Percentiles rank a stretch among this genome's conserved stretches.
Conservation (phyloP, 768 basidiomycete species). For the Pisolithus orientalis region DNA sequence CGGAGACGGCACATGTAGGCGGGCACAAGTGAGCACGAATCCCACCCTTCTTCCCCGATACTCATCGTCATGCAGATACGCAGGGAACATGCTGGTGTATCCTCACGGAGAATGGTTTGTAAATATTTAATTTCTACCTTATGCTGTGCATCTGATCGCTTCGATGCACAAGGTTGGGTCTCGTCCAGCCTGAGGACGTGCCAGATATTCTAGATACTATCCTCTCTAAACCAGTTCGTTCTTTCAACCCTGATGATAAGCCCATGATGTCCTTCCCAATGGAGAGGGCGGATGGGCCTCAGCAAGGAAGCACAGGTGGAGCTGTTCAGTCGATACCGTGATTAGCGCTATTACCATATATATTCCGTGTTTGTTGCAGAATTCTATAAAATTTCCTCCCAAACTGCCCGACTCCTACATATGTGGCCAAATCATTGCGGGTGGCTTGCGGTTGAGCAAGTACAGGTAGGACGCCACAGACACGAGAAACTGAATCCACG, state of each 20-base stretch:
- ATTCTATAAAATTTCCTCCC: too few species aligned
- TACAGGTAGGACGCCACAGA: too few species aligned
- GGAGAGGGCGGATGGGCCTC: slow-evolving; percentile 71
- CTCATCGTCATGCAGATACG: slow-evolving; percentile 39
- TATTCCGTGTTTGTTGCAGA: too few species aligned
- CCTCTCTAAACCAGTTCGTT: slow-evolving; percentile 23
- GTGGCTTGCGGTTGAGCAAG: too few species aligned
- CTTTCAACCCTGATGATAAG: slow-evolving; percentile 21
- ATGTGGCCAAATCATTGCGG: too few species aligned
- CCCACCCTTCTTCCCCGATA: not conserved
- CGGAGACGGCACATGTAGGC: slow-evolving; percentile 74
- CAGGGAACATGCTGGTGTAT: slow-evolving; percentile 63
- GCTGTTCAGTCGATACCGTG: slow-evolving; percentile 17
- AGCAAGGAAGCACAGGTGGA: slow-evolving; percentile 50
- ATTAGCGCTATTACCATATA: not conserved
- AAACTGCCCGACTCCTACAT: too few species aligned
- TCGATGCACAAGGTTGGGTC: slow-evolving; percentile 49
- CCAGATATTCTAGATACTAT: slow-evolving; percentile 46
- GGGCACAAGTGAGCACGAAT: slow-evolving; percentile 63
- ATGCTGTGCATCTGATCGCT: not conserved
- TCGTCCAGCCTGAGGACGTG: slow-evolving; percentile 51
- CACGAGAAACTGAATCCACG: too few species aligned
- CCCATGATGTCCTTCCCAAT: slow-evolving; percentile 45
- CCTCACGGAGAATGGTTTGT: slow-evolving; percentile 70
- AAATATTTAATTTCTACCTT: not conserved